Evolutionary conservation across 1,284 basidiomycete genomes (phyloP), one percentile per base, ranked within the genome.

Genomic region (Megacollybia platyphylla): DNA sequence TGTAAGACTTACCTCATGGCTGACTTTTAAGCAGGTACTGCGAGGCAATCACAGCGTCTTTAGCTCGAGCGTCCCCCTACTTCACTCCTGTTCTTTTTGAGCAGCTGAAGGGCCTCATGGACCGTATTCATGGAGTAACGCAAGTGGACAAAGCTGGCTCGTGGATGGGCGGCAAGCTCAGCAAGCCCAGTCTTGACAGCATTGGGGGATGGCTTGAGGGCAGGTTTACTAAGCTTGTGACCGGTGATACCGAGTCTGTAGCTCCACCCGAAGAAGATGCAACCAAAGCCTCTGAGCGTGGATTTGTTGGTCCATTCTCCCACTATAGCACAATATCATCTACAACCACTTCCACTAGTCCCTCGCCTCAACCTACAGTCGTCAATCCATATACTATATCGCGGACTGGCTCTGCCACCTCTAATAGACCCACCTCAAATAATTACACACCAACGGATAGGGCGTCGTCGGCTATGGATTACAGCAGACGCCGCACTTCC

Each of bases 311-410:
- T 0, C 89, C 94, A 5, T 98, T 98, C 62, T 82, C 90, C 15
- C 91, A 92, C 54, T 97, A 88, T 62, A 92, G 87, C 53, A 81
- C 90, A 11, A 97, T 98, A 51, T 90, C 94, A 1, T 91, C 90
- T 0, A 70, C 76, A 9, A 71, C 78, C 1, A 68, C 76, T 20
- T 87, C 84, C 7, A 72, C 77, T 7, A 73, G 75, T 36, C 75
- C 84, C 7, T 87, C 84, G 6, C 82, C 83, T 2, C 76, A 73
- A 41, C 79, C 79, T 4, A 76, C 76, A 0, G 55, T 67, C 17
- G 56, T 67, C 10, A 74, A 75, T 45, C 59, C 65, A 35, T 61
- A 68, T 46, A 54, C 61, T 26, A 50, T 65, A 13, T 56, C 63
- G n/a, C 70, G 81, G 41, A 74, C 70, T 39, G 77, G 76, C 7